Percentiles rank a stretch among this genome's conserved stretches.
Evolutionary conservation across 2,329 filamentous ascomycete species (phyloP).

Genomic region (Fusarium nygamai): DNA sequence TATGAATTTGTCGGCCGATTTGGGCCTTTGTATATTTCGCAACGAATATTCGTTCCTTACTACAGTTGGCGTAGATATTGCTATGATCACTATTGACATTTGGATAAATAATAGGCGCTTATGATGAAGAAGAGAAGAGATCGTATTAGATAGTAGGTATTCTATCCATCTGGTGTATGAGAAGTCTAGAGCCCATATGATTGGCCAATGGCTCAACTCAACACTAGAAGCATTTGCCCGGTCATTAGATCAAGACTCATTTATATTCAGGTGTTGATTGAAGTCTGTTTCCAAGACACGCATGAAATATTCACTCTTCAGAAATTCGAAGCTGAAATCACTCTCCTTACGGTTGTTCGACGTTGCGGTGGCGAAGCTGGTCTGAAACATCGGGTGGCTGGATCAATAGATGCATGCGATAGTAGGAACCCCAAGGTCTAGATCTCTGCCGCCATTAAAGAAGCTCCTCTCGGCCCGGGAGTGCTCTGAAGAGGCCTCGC

Average conservation of each 20-base stretch:
- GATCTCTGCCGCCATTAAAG: neutral
- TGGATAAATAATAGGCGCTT: neutral
- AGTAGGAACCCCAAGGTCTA: neutral
- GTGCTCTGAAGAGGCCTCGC: slow-evolving; percentile 7
- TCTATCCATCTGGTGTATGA: neutral
- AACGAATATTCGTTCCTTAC: neutral
- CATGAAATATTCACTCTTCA: neutral
- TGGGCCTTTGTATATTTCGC: neutral
- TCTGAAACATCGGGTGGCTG: neutral
- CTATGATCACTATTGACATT: neutral
- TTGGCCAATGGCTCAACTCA: neutral
- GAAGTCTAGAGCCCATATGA: neutral
- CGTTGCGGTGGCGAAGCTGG: neutral
- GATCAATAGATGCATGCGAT: neutral
- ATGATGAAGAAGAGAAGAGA: neutral
- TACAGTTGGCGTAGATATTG: neutral
- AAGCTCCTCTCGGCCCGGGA: neutral
- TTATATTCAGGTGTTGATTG: neutral
- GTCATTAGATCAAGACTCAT: neutral
- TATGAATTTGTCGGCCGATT: neutral
- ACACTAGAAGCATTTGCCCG: neutral
- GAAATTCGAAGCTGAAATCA: neutral
- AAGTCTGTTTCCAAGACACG: neutral
- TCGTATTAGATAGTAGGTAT: neutral
- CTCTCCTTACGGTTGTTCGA: neutral